These are phyloP conservation scores for Silene coronaria DNA, from an alignment of 179 eudicot genomes.

Conservation along the genomic window DNA sequence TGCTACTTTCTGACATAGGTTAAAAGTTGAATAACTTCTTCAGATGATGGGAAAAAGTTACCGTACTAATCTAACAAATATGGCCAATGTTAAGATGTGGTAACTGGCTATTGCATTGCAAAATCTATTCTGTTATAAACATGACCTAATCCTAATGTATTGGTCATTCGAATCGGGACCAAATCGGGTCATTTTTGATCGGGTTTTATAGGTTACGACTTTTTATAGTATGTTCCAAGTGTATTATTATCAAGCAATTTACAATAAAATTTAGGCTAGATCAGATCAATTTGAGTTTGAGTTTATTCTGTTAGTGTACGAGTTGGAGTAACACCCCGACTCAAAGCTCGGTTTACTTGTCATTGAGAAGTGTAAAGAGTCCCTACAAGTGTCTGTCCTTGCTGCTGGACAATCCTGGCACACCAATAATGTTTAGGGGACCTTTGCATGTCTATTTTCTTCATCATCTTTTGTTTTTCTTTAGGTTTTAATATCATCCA, in stretches of 20 bases:
- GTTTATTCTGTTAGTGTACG: not conserved
- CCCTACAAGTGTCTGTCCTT: slow-evolving; percentile 41
- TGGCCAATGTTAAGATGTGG: not conserved
- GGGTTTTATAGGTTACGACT: too few species aligned
- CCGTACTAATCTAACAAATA: not conserved
- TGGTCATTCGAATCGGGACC: too few species aligned
- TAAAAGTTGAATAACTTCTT: not conserved
- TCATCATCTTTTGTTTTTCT: not conserved
- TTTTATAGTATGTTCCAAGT: not conserved
- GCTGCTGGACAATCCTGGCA: slow-evolving; percentile 42
- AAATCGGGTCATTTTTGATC: too few species aligned
- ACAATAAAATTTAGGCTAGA: too few species aligned
- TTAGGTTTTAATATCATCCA: not conserved
- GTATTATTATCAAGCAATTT: not conserved
- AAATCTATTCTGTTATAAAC: not conserved
- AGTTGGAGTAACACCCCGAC: too few species aligned
- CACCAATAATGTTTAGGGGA: slow-evolving; percentile 40
- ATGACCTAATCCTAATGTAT: too few species aligned
- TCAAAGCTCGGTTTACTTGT: not conserved
- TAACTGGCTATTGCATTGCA: not conserved
- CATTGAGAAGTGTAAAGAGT: slow-evolving; percentile 1
- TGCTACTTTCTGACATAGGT: not conserved
- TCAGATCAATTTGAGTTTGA: not conserved
- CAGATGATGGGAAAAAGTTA: not conserved
- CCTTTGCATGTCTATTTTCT: slow-evolving; percentile 14